Evolutionary conservation across 1,284 basidiomycete genomes (phyloP).

Genomic region (Cerrena zonata): DNA sequence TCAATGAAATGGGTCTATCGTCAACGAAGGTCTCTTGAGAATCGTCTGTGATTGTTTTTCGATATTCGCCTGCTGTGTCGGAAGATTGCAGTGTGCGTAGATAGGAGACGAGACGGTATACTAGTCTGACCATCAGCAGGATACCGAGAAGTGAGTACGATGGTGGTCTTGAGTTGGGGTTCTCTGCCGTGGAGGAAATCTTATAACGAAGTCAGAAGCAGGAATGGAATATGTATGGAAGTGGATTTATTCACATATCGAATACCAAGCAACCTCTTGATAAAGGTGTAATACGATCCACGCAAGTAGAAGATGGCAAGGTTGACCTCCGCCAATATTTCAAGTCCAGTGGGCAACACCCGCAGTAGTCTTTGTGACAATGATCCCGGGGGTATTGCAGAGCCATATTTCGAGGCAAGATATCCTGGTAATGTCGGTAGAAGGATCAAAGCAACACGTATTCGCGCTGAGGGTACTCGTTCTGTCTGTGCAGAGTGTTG

Average conservation of each 20-base stretch:
- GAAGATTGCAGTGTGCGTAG: constrained; percentile 28
- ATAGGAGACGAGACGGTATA: constrained; percentile 53
- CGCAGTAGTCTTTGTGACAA: constrained; percentile 36
- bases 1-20: constrained; percentile 51
- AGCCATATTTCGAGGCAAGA: constrained; percentile 47
- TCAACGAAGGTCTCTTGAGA: constrained; percentile 58
- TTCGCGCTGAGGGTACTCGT: constrained; percentile 36
- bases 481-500: constrained; percentile 46
- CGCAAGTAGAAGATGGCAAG: constrained; percentile 77
- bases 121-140: constrained; percentile 64
- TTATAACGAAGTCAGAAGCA: constrained; percentile 24
- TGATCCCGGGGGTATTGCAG: constrained; percentile 30
- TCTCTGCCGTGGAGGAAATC: constrained; percentile 68
- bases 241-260: constrained; percentile 55
- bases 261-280: constrained; percentile 67
- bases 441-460: constrained; percentile 55
- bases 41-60: constrained; percentile 24
- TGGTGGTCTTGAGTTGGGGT: constrained; percentile 67
- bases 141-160: constrained; percentile 83
- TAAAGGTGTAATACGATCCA: constrained; percentile 74
- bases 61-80: constrained; percentile 7
- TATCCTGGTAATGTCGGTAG: constrained; percentile 62
- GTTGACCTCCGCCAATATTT: constrained; percentile 66
- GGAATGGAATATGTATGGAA: not conserved
- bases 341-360: constrained; percentile 42